A percentile compares a stretch with the other conserved stretches of the same genome.
phyloP scores from a whole-genome alignment of 768 basidiomycete species.

The Rhodotorula babjevae region DNA sequence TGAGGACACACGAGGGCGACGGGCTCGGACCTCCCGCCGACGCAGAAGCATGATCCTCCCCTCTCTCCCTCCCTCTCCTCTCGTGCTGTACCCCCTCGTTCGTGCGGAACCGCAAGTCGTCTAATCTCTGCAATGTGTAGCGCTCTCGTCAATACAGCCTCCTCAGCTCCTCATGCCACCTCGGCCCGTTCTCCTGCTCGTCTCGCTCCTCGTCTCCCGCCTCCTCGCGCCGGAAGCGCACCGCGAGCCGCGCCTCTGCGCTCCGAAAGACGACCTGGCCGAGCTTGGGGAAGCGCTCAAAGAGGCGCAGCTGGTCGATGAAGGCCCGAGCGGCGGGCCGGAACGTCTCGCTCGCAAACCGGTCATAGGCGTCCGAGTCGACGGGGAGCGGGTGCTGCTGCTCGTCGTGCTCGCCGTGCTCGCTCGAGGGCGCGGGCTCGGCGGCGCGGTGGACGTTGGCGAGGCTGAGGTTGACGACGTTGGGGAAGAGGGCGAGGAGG shows the following conservation, averaged over 20 bases:
- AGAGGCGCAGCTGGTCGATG: slow-evolving; percentile 7
- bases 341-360: slow-evolving; percentile 19
- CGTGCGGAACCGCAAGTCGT: too few species aligned
- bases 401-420: background rate
- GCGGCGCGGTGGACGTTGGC: slow-evolving; percentile 23
- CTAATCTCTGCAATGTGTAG: too few species aligned
- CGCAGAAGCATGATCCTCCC: background rate
- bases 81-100: background rate
- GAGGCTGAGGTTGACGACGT: slow-evolving; percentile 13
- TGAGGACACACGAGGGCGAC: slow-evolving; percentile 43
- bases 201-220: too few species aligned
- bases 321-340: slow-evolving; percentile 27
- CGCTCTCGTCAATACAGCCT: slow-evolving; percentile 15
- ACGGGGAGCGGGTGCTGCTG: background rate
- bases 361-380: background rate
- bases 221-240: slow-evolving; percentile 10
- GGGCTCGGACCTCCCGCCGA: slow-evolving; percentile 15
- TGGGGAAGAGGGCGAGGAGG: slow-evolving; percentile 20
- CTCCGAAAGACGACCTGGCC: slow-evolving; percentile 25
- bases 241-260: slow-evolving; percentile 17
- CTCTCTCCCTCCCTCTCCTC: background rate
- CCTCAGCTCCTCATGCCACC: slow-evolving; percentile 24
- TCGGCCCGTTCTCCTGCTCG: background rate
- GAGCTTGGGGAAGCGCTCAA: slow-evolving; percentile 7
- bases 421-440: background rate